Conservation (phyloP, 768 basidiomycete genomes). For the Fistulinella prunicolor region DNA sequence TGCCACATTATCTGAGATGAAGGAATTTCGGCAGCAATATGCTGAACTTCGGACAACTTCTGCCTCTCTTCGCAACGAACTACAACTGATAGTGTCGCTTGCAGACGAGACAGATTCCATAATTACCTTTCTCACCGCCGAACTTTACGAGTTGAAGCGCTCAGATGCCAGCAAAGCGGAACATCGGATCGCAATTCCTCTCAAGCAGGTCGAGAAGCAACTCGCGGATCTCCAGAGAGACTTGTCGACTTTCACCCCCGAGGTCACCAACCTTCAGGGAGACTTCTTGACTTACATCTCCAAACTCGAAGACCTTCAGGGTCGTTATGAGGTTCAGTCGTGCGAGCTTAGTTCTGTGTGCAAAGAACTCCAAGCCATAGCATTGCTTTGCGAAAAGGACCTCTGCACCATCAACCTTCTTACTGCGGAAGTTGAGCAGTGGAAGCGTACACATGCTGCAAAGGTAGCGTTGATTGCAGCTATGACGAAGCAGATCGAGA, state of each 20-base stretch:
- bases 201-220: neutral
- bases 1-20: neutral
- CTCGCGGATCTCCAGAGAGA: neutral
- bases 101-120: neutral
- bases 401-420: neutral
- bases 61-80: neutral
- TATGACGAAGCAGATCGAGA: neutral
- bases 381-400: neutral
- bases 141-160: neutral
- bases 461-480: neutral
- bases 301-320: neutral
- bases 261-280: no score
- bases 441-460: neutral
- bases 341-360: neutral
- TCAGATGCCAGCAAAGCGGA: neutral
- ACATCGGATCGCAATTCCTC: neutral
- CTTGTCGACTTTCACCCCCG: no score
- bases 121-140: neutral
- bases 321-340: neutral
- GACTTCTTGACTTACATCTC: no score
- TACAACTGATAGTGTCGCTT: neutral
- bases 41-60: neutral
- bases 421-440: neutral
- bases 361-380: neutral
- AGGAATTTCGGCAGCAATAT: constrained; percentile 1